phyloP scores from a whole-genome alignment of 495 filamentous ascomycete genomes.

The Bombardia bombarda region DNA sequence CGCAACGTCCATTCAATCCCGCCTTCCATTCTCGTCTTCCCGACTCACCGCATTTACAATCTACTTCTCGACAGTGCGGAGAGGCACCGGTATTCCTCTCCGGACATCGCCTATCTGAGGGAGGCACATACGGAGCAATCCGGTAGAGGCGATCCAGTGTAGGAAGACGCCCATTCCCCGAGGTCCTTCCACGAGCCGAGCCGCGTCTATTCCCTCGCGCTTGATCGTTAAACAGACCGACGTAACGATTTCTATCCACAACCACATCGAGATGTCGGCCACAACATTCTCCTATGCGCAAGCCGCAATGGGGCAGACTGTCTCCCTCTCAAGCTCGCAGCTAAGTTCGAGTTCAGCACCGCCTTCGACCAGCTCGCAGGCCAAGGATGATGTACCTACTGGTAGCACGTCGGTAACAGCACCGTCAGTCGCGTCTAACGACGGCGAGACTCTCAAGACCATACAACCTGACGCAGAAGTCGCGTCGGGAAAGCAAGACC shows the following conservation, averaged over 20 bases:
- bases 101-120: constrained; percentile 19
- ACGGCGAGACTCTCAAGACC: constrained; percentile 32
- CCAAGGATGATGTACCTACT: constrained; percentile 50
- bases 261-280: constrained; percentile 21
- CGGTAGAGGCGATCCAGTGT: constrained; percentile 7
- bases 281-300: constrained; percentile 85
- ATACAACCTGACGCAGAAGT: constrained; percentile 14
- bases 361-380: constrained; percentile 53
- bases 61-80: constrained; percentile 13
- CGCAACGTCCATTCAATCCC: neutral
- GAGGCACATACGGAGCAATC: constrained; percentile 5
- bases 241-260: neutral
- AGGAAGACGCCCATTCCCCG: constrained; percentile 1
- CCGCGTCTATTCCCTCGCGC: constrained; percentile 5
- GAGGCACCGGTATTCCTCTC: constrained; percentile 25
- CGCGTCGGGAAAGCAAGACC: constrained; percentile 13
- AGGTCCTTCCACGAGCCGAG: neutral
- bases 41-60: neutral
- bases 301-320: constrained; percentile 71
- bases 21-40: neutral
- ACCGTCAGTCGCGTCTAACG: constrained; percentile 56
- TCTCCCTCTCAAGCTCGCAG: constrained; percentile 50
- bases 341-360: constrained; percentile 57
- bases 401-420: constrained; percentile 38
- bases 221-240: neutral